Evolutionary conservation across 2,329 filamentous ascomycete genomes (phyloP), one percentile per base, ranked within the genome.

Genomic region (Neopestalotiopsis sp.): DNA sequence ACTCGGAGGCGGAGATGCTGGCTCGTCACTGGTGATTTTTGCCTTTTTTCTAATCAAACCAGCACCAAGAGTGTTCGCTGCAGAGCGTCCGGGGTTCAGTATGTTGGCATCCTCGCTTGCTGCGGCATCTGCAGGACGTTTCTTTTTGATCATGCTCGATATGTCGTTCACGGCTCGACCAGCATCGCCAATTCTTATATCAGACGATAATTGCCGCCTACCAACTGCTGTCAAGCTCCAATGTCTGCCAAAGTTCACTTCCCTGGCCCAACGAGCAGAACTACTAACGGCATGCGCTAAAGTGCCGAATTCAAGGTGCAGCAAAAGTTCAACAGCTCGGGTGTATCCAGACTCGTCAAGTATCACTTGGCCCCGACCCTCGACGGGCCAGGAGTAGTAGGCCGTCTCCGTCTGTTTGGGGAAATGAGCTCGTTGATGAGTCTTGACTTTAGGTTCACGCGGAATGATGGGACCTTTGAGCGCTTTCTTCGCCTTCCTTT

Each of bases 271-370:
- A 66, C 91, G 88, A 65, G 80, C 82, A 2, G 92, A 93, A 74
- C 92, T 94, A 40, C 84, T 83, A 1, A 81, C 82, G 0, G 91
- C 90, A 62, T 91, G 87, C 12, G 88, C 86, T 3, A 90, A 79
- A 9, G 86, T 91, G 1, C 89, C 85, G 78, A 96, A 96, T 77
- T 94, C 92, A 0, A 94, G 86, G 69, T 91, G 89, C 4, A 95
- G 84, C 0, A 96, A 83, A 10, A 94, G 81, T 72, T 94, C 92
- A 24, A 89, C 84, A 9, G 90, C 88, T 12, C 91, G 88, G 71
- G 90, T 89, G 79, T 94, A 94, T 63, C 87, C 85, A 32, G 84
- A 81, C 28, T 91, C 88, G 13, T 88, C 85, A 3, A 94, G 85
- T 12, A 93, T 83, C 20, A 89, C 84, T 63, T 88, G 84, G 0